These are phyloP conservation scores for Vitis rupestris DNA, from an alignment of 164 flowering plant genomes.

Conservation along the genomic window DNA sequence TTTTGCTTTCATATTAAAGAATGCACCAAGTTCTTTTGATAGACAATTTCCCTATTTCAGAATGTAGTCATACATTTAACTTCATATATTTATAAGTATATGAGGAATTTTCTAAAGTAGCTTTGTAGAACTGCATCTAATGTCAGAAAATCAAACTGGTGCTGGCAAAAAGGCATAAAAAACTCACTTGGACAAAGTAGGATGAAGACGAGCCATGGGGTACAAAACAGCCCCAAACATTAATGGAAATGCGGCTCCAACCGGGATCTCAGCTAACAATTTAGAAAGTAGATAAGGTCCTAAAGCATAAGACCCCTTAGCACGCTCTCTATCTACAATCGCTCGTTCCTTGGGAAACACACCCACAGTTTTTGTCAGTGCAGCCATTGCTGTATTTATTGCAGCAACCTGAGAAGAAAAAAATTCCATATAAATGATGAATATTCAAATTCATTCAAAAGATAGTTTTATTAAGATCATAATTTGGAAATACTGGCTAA, in stretches of 20 bases:
- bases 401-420: conserved; percentile 72
- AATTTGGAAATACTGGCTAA: too few species aligned
- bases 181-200: conserved; percentile 65
- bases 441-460: too few species aligned
- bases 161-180: not conserved
- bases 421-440: not conserved
- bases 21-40: too few species aligned
- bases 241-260: conserved; percentile 96
- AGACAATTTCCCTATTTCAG: too few species aligned
- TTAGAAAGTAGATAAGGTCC: conserved; percentile 94
- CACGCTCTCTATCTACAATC: conserved; percentile 91
- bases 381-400: conserved; percentile 99
- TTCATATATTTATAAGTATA: too few species aligned
- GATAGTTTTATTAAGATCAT: too few species aligned
- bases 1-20: too few species aligned
- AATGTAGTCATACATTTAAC: too few species aligned
- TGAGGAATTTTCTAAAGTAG: not conserved
- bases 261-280: conserved; percentile 84
- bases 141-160: conserved; percentile 1
- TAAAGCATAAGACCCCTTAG: conserved; percentile 80
- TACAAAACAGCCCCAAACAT: conserved; percentile 87
- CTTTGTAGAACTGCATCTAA: not conserved
- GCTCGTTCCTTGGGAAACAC: conserved; percentile 96
- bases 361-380: conserved; percentile 92
- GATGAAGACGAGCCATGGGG: conserved; percentile 97